Conservation (phyloP, 1,284 basidiomycete genomes). For the Amylostereum areolatum region DNA sequence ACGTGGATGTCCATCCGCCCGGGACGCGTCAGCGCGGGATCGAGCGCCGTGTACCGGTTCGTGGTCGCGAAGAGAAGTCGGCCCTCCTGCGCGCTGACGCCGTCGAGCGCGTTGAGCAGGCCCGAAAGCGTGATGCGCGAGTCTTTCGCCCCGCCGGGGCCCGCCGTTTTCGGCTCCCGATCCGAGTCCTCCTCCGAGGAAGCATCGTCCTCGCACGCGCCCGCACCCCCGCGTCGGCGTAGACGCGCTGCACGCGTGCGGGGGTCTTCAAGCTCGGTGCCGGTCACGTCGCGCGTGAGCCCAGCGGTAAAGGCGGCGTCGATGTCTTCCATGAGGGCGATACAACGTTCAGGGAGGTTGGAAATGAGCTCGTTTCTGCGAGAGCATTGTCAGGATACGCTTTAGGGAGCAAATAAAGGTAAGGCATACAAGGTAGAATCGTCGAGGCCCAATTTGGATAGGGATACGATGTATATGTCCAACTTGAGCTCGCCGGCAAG, state of each 20-base stretch:
- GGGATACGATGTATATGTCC: conserved; percentile 69
- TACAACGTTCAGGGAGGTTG: conserved; percentile 60
- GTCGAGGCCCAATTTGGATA: conserved; percentile 67
- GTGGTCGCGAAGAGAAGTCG: conserved; percentile 74
- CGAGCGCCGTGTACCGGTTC: conserved; percentile 61
- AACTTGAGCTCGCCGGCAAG: conserved; percentile 72
- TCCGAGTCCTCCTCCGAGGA: not conserved
- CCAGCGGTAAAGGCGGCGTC: conserved; percentile 65
- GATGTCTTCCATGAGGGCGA: conserved; percentile 78
- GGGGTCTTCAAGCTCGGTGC: conserved; percentile 10
- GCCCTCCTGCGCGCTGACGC: conserved; percentile 71
- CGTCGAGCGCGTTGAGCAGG: conserved; percentile 70
- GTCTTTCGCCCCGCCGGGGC: conserved; percentile 6
- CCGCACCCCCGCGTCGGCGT: conserved; percentile 1
- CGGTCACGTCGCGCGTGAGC: conserved; percentile 39
- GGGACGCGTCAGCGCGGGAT: conserved; percentile 69
- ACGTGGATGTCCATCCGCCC: conserved; percentile 78
- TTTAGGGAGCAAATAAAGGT: not conserved
- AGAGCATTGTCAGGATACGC: not conserved
- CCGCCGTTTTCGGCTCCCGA: not conserved
- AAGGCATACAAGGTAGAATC: conserved; percentile 43
- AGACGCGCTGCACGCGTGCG: not conserved
- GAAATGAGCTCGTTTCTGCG: conserved; percentile 45
- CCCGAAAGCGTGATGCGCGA: conserved; percentile 58
- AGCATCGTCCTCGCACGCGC: conserved; percentile 7